phyloP scores from a whole-genome alignment of 2,329 filamentous ascomycete species.

The Tolypocladium ophioglossoides region DNA sequence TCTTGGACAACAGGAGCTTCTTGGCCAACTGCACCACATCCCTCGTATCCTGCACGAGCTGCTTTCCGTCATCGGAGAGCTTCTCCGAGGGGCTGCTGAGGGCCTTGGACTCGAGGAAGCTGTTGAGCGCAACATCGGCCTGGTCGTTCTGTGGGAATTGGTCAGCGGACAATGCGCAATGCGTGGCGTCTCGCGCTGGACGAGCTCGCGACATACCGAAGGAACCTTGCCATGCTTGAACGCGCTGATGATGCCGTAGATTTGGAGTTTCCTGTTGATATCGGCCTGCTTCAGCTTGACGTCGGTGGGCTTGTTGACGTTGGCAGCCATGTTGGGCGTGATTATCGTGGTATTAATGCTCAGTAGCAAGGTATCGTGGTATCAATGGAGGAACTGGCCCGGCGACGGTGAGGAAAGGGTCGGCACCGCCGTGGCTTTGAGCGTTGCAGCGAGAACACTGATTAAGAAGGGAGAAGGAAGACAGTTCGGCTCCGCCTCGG shows the following conservation, averaged over 20 bases:
- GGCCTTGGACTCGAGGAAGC: conserved; percentile 61
- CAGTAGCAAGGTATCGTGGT: background rate
- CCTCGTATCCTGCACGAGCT: conserved; percentile 66
- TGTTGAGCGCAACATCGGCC: conserved; percentile 91
- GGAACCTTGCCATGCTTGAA: conserved; percentile 86
- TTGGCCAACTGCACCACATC: conserved; percentile 79
- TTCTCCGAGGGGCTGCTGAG: conserved; percentile 61
- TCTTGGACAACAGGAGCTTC: conserved; percentile 79
- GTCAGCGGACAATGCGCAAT: background rate
- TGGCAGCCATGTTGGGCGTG: conserved; percentile 22
- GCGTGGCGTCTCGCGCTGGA: background rate
- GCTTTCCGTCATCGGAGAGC: conserved; percentile 72
- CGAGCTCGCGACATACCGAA: conserved; percentile 49
- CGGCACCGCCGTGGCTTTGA: background rate
- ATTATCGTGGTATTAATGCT: conserved; percentile 5
- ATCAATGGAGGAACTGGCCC: background rate
- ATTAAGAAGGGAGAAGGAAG: conserved; percentile 1
- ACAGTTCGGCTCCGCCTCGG: background rate
- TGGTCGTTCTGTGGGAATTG: conserved; percentile 62
- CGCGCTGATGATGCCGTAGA: conserved; percentile 82
- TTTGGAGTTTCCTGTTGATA: conserved; percentile 86
- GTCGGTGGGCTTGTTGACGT: conserved; percentile 66
- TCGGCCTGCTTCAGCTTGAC: conserved; percentile 69
- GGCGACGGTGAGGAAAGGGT: background rate
- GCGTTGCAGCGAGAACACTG: background rate